These are phyloP conservation scores for Apophysomyces ossiformis DNA, from an alignment of 371 early-diverging fungal species.

Conservation along the genomic window DNA sequence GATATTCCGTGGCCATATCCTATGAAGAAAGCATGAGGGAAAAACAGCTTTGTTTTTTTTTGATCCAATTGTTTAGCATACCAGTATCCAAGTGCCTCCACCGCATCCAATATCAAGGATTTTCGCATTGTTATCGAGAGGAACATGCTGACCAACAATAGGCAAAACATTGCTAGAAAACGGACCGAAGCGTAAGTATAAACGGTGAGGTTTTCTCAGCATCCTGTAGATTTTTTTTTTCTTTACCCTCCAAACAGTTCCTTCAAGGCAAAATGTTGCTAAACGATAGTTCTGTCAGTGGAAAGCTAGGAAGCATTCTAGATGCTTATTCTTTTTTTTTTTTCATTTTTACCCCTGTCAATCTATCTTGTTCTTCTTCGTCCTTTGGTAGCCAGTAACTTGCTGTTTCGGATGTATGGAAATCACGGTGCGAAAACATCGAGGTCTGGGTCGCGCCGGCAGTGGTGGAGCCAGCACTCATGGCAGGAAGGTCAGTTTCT, in stretches of 20 bases:
- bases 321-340: background rate
- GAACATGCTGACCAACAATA: conserved; percentile 7
- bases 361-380: conserved; percentile 20
- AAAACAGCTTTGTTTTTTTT: background rate
- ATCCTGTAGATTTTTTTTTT: background rate
- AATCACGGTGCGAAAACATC: conserved; percentile 1
- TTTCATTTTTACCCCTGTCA: conserved; percentile 16
- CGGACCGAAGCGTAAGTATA: background rate
- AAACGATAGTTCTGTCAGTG: background rate
- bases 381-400: conserved; percentile 20
- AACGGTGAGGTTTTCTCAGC: background rate
- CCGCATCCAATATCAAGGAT: conserved; percentile 37
- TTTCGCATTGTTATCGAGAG: conserved; percentile 11
- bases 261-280: conserved; percentile 20
- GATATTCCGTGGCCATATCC: conserved; percentile 58
- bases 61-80: conserved; percentile 2
- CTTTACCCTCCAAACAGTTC: conserved; percentile 14
- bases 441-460: background rate
- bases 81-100: conserved; percentile 35
- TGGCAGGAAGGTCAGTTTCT: background rate
- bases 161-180: conserved; percentile 18
- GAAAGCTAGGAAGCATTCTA: background rate
- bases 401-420: conserved; percentile 9
- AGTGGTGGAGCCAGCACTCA: background rate
- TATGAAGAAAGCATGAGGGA: background rate